A percentile compares a stretch with the other conserved stretches of the same genome.
Evolutionary conservation across 2,329 filamentous ascomycete species (phyloP).

Genomic region (Colletotrichum tabaci): DNA sequence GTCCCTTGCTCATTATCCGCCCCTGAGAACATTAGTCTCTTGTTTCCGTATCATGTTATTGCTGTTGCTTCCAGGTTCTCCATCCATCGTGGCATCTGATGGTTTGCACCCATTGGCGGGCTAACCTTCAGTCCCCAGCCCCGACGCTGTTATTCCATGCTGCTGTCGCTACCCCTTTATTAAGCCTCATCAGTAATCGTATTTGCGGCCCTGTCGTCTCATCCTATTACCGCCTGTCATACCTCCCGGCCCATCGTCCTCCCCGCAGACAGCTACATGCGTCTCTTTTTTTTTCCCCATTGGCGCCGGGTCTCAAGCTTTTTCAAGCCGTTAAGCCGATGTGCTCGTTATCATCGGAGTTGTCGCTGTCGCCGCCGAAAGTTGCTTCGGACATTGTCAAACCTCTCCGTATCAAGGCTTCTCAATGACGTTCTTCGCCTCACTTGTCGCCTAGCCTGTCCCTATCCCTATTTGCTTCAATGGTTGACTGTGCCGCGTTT

Average conservation of each 20-base stretch:
- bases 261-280: slow-evolving; percentile 4
- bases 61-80: slow-evolving; percentile 7
- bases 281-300: background rate
- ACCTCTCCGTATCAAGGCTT: background rate
- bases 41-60: slow-evolving; percentile 5
- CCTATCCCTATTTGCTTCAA: slow-evolving; percentile 21
- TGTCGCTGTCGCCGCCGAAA: background rate
- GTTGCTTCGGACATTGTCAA: background rate
- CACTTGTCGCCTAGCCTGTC: slow-evolving; percentile 22
- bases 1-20: background rate
- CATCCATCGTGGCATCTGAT: slow-evolving; percentile 4
- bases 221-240: background rate
- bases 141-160: background rate
- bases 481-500: slow-evolving; percentile 4
- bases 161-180: background rate
- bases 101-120: background rate
- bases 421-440: background rate
- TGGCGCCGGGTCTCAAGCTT: slow-evolving; percentile 1
- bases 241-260: slow-evolving; percentile 16
- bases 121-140: background rate
- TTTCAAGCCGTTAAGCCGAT: slow-evolving; percentile 1
- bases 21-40: slow-evolving; percentile 1
- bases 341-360: background rate
- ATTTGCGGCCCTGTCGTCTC: background rate
- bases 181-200: slow-evolving; percentile 1